Evolutionary conservation across 2,329 filamentous ascomycete species (phyloP), one percentile per base, ranked within the genome.

Genomic region (Colletotrichum gloeosporioides): DNA sequence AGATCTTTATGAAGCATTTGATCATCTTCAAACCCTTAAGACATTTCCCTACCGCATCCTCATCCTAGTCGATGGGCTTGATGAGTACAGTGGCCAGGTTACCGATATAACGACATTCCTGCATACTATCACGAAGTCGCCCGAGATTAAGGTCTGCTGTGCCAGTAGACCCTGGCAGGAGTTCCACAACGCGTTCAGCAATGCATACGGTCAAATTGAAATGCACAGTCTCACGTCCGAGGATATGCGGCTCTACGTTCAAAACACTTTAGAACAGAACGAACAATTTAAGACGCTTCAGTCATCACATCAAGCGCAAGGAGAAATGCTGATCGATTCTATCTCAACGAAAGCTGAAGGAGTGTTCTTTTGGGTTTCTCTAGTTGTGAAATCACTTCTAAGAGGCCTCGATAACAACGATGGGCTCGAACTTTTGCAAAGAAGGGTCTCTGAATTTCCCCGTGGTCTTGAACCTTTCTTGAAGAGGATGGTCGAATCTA

Each of bases 11-110:
- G 59, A 72, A 1, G 82, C 79, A 0, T 74, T 71, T 8, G 44
- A 9, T 0, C n/a, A 9, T 2, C 49, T 82, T 84, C 69, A 12
- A 16, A 29, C 18, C 15, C 27, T 61, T 1, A 10, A 10, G 9
- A 10, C 10, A 12, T 12, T 57, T 3, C 27, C 67, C 1, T 25
- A 53, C 63, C 18, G 77, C 49, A 68, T 79, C 13, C 61, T 78
- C 2, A 25, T 80, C 0, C 82, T 85, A 8, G 78, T 85, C 1
- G 83, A 85, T 15, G 83, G 83, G 0, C 77, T 85, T 2, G 83
- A 84, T 44, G 83, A 85, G 62, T 85, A 84, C 57, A 81, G 82
- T 5, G 83, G 83, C 2, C 75, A 84, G 4, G 80, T 82, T 13
- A n/a, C 57, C 0, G 70, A 75, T 2, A 76, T 84, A 2, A 80